Evolutionary conservation across 2,329 filamentous ascomycete species (phyloP).

Genomic region (Neocucurbitaria cava): DNA sequence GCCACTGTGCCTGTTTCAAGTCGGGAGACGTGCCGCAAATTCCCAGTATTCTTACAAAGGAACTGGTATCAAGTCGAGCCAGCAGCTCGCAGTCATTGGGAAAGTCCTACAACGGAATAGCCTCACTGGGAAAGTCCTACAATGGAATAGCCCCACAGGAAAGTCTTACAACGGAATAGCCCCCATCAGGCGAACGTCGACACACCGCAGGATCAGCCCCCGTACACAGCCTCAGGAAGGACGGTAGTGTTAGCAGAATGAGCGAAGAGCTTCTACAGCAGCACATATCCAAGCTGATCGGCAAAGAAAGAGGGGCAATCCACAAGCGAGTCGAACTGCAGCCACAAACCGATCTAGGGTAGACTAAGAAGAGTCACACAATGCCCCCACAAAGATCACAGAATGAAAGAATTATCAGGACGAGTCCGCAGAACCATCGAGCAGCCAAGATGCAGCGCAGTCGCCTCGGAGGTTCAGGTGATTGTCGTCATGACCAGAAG

Average conservation of each 20-base stretch:
- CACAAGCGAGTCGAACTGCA: not conserved
- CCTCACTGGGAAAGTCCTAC: not conserved
- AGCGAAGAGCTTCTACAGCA: not conserved
- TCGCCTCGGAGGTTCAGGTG: slow-evolving; percentile 2
- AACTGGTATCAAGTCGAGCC: not conserved
- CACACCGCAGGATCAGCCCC: not conserved
- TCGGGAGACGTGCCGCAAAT: slow-evolving; percentile 23
- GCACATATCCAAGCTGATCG: not conserved
- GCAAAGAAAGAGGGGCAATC: not conserved
- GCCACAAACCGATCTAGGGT: not conserved
- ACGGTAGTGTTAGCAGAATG: not conserved
- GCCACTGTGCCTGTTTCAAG: slow-evolving; percentile 1
- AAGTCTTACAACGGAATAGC: no score
- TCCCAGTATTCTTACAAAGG: slow-evolving; percentile 2
- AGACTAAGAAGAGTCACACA: not conserved
- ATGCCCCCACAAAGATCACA: not conserved
- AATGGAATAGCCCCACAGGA: no score
- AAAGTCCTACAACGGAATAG: not conserved
- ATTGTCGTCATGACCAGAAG: not conserved
- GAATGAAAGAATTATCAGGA: slow-evolving; percentile 5
- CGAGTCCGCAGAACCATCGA: slow-evolving; percentile 11
- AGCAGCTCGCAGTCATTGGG: not conserved
- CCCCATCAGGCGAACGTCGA: not conserved
- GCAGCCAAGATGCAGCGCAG: slow-evolving; percentile 10
- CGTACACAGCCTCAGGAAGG: not conserved